Conservation (phyloP, 2,329 filamentous ascomycete genomes). For the Calcarisporium arbuscula region DNA sequence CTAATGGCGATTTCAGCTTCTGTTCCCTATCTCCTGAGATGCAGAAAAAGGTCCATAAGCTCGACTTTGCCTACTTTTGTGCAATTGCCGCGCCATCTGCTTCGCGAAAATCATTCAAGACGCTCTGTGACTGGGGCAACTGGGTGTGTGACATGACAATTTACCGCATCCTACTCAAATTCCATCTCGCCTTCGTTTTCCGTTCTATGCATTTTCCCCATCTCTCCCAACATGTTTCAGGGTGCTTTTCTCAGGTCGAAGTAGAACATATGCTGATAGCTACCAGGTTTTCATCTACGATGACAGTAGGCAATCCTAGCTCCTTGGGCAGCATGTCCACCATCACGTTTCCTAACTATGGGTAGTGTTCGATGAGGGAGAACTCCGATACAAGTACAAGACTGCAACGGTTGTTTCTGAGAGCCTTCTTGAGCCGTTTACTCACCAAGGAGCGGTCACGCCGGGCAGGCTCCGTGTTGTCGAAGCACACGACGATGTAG, state of each 20-base stretch:
- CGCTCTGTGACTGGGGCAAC: conserved; percentile 17
- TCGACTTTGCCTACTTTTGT: conserved; percentile 17
- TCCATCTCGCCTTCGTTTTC: no score
- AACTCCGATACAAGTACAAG: conserved; percentile 9
- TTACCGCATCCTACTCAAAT: no score
- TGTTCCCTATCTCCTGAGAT: conserved; percentile 10
- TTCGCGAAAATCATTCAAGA: conserved; percentile 9
- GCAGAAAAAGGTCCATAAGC: conserved; percentile 10
- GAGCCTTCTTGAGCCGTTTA: conserved; percentile 13
- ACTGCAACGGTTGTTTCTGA: conserved; percentile 11
- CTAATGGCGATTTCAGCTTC: no score
- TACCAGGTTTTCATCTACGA: conserved; percentile 15
- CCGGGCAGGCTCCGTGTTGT: conserved; percentile 10
- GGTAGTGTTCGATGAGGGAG: conserved; percentile 16
- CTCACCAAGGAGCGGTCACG: not conserved
- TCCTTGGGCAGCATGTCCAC: no score
- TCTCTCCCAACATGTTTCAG: no score
- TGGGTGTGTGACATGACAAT: no score
- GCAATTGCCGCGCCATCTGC: conserved; percentile 14
- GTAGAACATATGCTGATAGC: not conserved
- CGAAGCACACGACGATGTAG: conserved; percentile 12
- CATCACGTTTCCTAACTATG: no score
- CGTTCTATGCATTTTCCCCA: no score
- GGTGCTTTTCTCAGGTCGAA: not conserved
- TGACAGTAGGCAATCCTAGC: conserved; percentile 13